These are phyloP conservation scores for Schwanniomyces pseudopolymorphus DNA, from an alignment of 805 yeast species.

Conservation along the genomic window DNA sequence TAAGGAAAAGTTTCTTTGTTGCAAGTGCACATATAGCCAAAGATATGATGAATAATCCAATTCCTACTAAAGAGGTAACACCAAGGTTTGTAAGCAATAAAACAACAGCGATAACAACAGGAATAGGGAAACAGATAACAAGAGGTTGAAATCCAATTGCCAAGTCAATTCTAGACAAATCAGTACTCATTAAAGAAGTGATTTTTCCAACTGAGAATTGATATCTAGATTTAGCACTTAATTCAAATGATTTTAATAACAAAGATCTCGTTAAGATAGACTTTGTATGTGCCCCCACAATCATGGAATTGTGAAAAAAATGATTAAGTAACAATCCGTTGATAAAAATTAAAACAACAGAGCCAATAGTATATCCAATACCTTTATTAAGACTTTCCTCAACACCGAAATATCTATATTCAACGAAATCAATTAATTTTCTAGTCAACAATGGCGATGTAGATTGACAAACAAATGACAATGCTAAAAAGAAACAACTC, in stretches of 20 bases:
- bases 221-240: conserved; percentile 32
- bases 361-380: conserved; percentile 74
- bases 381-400: conserved; percentile 53
- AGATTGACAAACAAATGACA: conserved; percentile 50
- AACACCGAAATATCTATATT: conserved; percentile 44
- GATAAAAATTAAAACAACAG: conserved; percentile 52
- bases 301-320: conserved; percentile 42
- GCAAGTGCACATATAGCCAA: conserved; percentile 32
- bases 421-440: conserved; percentile 64
- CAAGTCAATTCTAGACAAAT: conserved; percentile 42
- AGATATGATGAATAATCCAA: conserved; percentile 39
- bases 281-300: conserved; percentile 42
- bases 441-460: conserved; percentile 67
- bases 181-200: conserved; percentile 43
- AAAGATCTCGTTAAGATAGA: conserved; percentile 39
- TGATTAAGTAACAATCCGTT: conserved; percentile 43
- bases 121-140: conserved; percentile 41
- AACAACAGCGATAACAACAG: conserved; percentile 38
- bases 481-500: conserved; percentile 40
- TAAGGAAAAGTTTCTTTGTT: conserved; percentile 33
- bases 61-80: conserved; percentile 39
- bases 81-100: conserved; percentile 38
- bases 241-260: conserved; percentile 38
- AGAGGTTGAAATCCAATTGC: conserved; percentile 46
- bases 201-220: conserved; percentile 39